Evolutionary conservation across 2,329 filamentous ascomycete genomes (phyloP).

Genomic region (Parastagonospora nodorum): DNA sequence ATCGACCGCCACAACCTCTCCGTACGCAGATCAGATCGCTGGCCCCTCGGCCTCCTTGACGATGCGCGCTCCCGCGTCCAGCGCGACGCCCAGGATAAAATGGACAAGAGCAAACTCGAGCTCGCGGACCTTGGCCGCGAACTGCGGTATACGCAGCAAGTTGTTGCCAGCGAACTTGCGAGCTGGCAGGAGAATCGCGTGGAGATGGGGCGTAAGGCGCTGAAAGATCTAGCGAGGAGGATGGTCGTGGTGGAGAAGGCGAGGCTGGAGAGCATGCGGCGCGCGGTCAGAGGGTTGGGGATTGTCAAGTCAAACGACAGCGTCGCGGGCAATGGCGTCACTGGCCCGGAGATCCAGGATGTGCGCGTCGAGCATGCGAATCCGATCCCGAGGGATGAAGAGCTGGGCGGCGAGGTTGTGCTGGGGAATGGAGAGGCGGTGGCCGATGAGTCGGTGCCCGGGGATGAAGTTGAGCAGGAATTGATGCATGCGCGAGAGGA

Average conservation of each 20-base stretch:
- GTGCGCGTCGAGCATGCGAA: slow-evolving; percentile 15
- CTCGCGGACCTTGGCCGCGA: slow-evolving; percentile 77
- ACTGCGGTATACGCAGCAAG: slow-evolving; percentile 88
- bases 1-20: slow-evolving; percentile 80
- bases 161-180: slow-evolving; percentile 87
- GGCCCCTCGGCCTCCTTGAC: slow-evolving; percentile 82
- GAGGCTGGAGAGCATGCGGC: slow-evolving; percentile 77
- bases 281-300: slow-evolving; percentile 69
- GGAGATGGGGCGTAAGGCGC: slow-evolving; percentile 72
- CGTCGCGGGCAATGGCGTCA: neutral
- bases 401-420: slow-evolving; percentile 8
- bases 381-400: slow-evolving; percentile 1
- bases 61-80: slow-evolving; percentile 83
- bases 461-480: slow-evolving; percentile 2
- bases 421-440: slow-evolving; percentile 15
- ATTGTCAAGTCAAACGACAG: neutral
- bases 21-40: slow-evolving; percentile 73
- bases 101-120: slow-evolving; percentile 71
- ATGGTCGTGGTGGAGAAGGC: slow-evolving; percentile 83
- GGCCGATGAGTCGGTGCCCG: slow-evolving; percentile 7
- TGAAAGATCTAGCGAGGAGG: slow-evolving; percentile 74
- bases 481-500: neutral
- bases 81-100: slow-evolving; percentile 82
- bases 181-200: slow-evolving; percentile 93
- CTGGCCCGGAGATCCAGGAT: neutral